Conservation (phyloP, 805 yeast species). For the Barnettozyma wickerhamii region DNA sequence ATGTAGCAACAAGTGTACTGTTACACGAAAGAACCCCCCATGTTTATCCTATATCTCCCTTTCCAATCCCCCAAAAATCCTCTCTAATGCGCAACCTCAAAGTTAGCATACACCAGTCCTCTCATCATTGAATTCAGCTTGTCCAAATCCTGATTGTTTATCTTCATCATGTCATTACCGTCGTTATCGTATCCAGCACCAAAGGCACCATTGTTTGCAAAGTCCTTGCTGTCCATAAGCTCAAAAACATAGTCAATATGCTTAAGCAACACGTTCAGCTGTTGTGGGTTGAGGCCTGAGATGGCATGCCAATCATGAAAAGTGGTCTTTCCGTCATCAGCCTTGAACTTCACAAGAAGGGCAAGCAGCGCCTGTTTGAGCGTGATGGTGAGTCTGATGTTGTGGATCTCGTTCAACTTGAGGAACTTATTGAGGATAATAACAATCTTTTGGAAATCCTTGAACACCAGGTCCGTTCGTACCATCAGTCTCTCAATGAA, state of each 20-base stretch:
- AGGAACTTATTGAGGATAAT: constrained; percentile 3
- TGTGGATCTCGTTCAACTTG: not conserved
- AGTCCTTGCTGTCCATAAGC: constrained; percentile 1
- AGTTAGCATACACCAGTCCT: constrained; percentile 17
- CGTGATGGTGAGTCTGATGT: constrained; percentile 3
- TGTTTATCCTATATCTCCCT: not conserved
- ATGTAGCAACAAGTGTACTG: too few species aligned
- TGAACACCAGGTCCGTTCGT: not conserved
- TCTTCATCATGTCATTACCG: constrained; percentile 2
- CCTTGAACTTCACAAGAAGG: constrained; percentile 8
- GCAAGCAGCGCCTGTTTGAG: constrained; percentile 15
- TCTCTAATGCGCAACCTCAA: constrained; percentile 13
- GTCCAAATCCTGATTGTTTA: constrained; percentile 13
- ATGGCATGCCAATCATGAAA: constrained; percentile 12
- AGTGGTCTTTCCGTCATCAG: not conserved
- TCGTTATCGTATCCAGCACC: not conserved
- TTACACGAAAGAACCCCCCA: too few species aligned
- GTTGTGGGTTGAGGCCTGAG: constrained; percentile 8
- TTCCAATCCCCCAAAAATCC: not conserved
- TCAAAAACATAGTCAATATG: constrained; percentile 7
- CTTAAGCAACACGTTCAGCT: not conserved
- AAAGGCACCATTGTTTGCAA: constrained; percentile 3
- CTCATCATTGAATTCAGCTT: constrained; percentile 21
- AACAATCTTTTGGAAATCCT: constrained; percentile 5
- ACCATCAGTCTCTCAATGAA: not conserved